These are phyloP conservation scores for Theobroma cacao DNA, from an alignment of 345 rosid genomes.

Conservation along the genomic window DNA sequence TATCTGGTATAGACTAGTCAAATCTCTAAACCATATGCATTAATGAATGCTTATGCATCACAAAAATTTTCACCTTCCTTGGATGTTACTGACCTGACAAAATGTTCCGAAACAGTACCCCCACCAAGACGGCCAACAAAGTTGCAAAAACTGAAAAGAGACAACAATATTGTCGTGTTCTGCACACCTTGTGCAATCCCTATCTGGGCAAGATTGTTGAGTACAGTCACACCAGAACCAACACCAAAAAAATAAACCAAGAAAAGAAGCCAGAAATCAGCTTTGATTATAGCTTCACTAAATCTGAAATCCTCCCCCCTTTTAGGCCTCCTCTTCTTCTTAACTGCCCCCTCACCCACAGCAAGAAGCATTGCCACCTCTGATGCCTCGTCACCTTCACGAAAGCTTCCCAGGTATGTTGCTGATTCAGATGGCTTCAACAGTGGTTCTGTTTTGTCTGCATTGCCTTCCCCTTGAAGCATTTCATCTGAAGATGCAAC, in stretches of 20 bases:
- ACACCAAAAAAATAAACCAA: constrained; percentile 62
- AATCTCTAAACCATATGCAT: background rate
- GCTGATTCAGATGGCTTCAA: constrained; percentile 36
- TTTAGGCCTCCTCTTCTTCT: constrained; percentile 64
- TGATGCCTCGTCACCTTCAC: constrained; percentile 33
- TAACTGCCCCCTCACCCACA: constrained; percentile 66
- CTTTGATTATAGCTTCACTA: constrained; percentile 59
- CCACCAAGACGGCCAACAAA: constrained; percentile 68
- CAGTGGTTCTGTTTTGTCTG: constrained; percentile 47
- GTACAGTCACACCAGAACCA: constrained; percentile 68
- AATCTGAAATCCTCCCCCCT: constrained; percentile 72
- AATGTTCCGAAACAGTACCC: constrained; percentile 59
- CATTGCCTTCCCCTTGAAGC: constrained; percentile 26
- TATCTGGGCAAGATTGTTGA: constrained; percentile 72
- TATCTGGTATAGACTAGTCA: background rate
- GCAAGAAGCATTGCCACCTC: constrained; percentile 70
- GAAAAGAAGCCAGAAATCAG: constrained; percentile 83
- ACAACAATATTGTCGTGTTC: constrained; percentile 52
- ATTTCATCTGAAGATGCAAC: constrained; percentile 20
- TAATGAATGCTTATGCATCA: background rate
- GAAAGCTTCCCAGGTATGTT: constrained; percentile 33
- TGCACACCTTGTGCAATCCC: constrained; percentile 60
- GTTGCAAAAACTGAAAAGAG: constrained; percentile 70
- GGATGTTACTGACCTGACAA: constrained; percentile 45
- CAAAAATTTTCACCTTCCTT: background rate